These are phyloP conservation scores for Crucibulum laeve DNA, from an alignment of 768 basidiomycete species.

Conservation along the genomic window DNA sequence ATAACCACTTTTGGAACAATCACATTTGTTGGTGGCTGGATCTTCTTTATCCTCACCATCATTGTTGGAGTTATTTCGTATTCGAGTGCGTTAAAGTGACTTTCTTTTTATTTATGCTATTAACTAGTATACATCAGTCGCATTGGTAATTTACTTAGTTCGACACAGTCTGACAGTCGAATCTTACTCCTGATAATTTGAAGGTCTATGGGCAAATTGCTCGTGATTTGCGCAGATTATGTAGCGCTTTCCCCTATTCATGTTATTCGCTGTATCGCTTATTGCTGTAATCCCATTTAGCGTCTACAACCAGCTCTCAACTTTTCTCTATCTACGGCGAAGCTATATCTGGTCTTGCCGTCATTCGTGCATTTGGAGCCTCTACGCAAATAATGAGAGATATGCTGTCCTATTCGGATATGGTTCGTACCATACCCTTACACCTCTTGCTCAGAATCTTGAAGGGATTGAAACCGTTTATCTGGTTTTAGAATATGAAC, in stretches of 20 bases:
- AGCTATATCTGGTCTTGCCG: slow-evolving; percentile 37
- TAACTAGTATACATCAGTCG: background rate
- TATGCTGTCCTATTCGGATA: slow-evolving; percentile 80
- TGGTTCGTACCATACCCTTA: slow-evolving; percentile 41
- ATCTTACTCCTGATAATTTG: background rate
- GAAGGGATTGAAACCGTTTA: background rate
- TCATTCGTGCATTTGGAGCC: slow-evolving; percentile 82
- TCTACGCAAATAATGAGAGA: slow-evolving; percentile 82
- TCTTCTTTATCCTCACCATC: background rate
- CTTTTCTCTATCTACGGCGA: slow-evolving; percentile 42
- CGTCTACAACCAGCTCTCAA: slow-evolving; percentile 33
- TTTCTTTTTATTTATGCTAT: background rate
- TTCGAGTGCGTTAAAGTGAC: background rate
- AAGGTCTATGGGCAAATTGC: slow-evolving; percentile 76
- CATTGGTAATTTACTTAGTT: background rate
- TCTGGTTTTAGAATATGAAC: slow-evolving; percentile 53
- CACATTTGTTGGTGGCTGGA: background rate
- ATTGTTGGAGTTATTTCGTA: background rate
- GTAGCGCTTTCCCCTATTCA: background rate
- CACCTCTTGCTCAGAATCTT: slow-evolving; percentile 1
- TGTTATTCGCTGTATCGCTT: background rate
- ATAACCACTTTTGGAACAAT: background rate
- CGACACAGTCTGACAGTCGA: background rate
- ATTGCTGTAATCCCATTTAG: slow-evolving; percentile 8
- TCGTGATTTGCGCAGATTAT: slow-evolving; percentile 54